Evolutionary conservation across 306 rosid genomes (phyloP).

Genomic region (Phaseolus lunatus): DNA sequence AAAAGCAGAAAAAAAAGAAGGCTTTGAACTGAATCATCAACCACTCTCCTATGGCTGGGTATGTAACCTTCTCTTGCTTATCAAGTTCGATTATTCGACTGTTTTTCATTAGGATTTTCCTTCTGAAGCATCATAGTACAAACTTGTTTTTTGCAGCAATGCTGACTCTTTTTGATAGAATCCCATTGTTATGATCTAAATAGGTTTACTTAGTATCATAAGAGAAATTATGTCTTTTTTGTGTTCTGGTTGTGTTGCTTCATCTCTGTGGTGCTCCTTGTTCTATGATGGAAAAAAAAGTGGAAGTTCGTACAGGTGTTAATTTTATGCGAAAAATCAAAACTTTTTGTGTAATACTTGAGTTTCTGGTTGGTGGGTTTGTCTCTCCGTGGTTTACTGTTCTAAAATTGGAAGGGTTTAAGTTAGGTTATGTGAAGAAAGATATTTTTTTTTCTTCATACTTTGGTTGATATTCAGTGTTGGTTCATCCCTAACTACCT

Average conservation of each 20-base stretch:
- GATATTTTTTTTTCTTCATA: neutral
- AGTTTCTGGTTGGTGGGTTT: constrained; percentile 33
- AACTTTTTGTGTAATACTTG: constrained; percentile 17
- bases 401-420: neutral
- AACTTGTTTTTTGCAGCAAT: neutral
- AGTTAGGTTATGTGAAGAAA: constrained; percentile 2
- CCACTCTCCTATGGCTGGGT: constrained; percentile 68
- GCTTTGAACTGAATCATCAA: constrained; percentile 33
- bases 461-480: constrained; percentile 14
- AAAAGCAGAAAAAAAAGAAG: constrained; percentile 2
- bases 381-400: constrained; percentile 11
- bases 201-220: constrained; percentile 26
- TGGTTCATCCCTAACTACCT: neutral
- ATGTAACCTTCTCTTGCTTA: constrained; percentile 33
- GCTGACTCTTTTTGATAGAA: neutral
- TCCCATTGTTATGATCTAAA: neutral
- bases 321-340: constrained; percentile 1
- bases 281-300: constrained; percentile 15
- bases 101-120: neutral
- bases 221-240: constrained; percentile 29
- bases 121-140: neutral
- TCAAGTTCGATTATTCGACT: neutral
- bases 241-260: constrained; percentile 14
- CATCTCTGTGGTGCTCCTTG: constrained; percentile 6
- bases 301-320: constrained; percentile 14